Base-by-base conservation (phyloP, 2,329 filamentous ascomycete genomes). In the Monosporascus ibericus region DNA sequence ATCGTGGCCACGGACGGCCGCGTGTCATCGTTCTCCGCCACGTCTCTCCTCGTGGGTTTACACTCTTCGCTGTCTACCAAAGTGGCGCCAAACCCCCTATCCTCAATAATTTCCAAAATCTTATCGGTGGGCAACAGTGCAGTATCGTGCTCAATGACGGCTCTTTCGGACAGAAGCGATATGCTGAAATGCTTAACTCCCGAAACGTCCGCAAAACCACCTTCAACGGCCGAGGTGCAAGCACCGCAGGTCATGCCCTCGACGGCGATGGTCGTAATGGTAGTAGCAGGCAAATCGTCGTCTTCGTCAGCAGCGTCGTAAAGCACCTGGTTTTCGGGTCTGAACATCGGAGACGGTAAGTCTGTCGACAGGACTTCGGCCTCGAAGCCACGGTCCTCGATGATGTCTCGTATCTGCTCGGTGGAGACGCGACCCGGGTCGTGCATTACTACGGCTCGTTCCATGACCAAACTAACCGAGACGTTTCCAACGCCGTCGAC, bases 211-310 rank as follows among this genome's bases (percentile, higher is more conserved):
- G 87, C 86, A 72, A 95, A 90, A 1, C 85, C 90, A 37, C 86
- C 81, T 66, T 95, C 90, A 7, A 95, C 81, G 1, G 90, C 88
- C 6, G 90, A 91, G 7, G 90, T 94, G 69, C 90, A 96, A 38
- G 90, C 89, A 56, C 90, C 90, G 65, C 90, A 95, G 17, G 90
- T 95, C 91, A 95, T 95, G 58, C 90, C 90, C 68, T 90, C 85
- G 14, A 95, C 79, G 5, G 86, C 84, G 38, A 95, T 73, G 0
- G 87, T 94, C 1, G 90, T 95, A 7, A 83, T 82, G n/a, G 81
- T 78, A 17, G 76, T 70, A 7, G 65, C 55, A 14, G 71, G 62
- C 8, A 69, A 63, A 52, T 8, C 22, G 15, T 46, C 42, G 22
- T 65, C 68, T 59, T 76, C 70, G 53, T 73, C 58, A 53, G 63